A percentile compares a stretch with the other conserved stretches of the same genome.
These are phyloP conservation scores for Diaporthe amygdali DNA, from an alignment of 2,329 filamentous ascomycete species.

Conservation along the genomic window DNA sequence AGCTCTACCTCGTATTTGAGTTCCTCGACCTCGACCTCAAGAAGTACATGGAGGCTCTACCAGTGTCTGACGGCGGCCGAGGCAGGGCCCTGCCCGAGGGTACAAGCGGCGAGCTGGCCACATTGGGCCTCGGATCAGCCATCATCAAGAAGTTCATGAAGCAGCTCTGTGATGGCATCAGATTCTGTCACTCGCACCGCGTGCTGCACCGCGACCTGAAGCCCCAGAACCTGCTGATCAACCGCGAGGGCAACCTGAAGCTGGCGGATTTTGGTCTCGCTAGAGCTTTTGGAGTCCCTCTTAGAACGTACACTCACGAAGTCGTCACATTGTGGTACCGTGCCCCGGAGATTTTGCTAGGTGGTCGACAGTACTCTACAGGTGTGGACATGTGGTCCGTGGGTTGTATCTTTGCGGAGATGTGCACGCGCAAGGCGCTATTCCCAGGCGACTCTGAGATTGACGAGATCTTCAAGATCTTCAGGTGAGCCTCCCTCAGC, in stretches of 20 bases:
- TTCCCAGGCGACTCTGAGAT: conserved; percentile 92
- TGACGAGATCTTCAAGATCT: conserved; percentile 95
- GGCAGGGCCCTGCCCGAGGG: conserved; percentile 83
- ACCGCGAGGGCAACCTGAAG: conserved; percentile 86
- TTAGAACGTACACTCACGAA: conserved; percentile 90
- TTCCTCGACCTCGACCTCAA: conserved; percentile 88
- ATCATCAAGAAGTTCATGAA: conserved; percentile 94
- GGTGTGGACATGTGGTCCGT: conserved; percentile 94
- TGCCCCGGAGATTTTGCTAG: conserved; percentile 83
- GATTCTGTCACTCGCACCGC: conserved; percentile 85
- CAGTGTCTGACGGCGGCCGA: conserved; percentile 78
- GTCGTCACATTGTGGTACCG: conserved; percentile 92
- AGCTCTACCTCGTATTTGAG: conserved; percentile 88
- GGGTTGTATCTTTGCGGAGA: conserved; percentile 90
- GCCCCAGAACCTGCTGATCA: conserved; percentile 84
- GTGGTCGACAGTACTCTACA: conserved; percentile 89
- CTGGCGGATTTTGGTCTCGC: conserved; percentile 85
- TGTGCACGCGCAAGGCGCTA: conserved; percentile 88
- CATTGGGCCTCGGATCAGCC: conserved; percentile 73
- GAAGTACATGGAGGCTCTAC: conserved; percentile 92
- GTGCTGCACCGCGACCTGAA: conserved; percentile 85
- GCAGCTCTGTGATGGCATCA: conserved; percentile 79
- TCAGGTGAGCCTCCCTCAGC: conserved; percentile 62
- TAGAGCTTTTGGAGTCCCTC: conserved; percentile 86
- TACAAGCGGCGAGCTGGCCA: conserved; percentile 64